Base-by-base conservation (phyloP, 129 eudicot genomes). In the Scalesia atractyloides region DNA sequence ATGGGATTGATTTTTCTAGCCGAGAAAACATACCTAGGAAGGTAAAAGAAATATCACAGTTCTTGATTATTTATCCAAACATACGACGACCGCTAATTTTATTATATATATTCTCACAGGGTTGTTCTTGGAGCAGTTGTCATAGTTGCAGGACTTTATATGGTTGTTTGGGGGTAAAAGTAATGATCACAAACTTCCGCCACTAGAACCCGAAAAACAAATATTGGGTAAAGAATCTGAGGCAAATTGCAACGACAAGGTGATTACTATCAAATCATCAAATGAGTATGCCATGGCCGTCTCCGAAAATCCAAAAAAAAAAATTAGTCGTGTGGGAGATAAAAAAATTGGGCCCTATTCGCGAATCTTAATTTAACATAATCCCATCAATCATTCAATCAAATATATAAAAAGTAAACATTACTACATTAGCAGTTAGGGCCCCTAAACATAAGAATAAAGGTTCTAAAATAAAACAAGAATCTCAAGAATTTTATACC, bases 161-260 rank as follows among this genome's bases (percentile, higher is more conserved):
- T 86, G 18, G 99, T 90, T 34, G 87, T 94, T 0, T 94, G 26
- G 99, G 99, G 99, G 99, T 52, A 94, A 94, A 77, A 85, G 91
- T 71, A 86, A 90, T 66, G 99, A 90, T 75, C 60, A 82, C 51
- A 60, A 84, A 24, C 61, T 84, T 58, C 18, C 22, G 10, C 22
- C 58, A 1, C 3, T 77, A 62, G 44, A 56, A 60, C 82, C 66
- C 9, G 84, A 76, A n/a, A 76, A 76, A 22, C 64, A 85, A 73
- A 57, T 69, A 10, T 26, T 5, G 22, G 73, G 33, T 18, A 74
- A 77, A 41, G 68, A 64, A 10, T 61, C 11, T 19, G 69, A 77
- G 52, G 73, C 65, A 60, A 71, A 51, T 26, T 52, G 78, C 17
- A 51, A 77, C 13, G 70, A 80, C 34, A 69, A 83, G 76, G 80